Evolutionary conservation across 345 rosid species (phyloP).

Genomic region (Eutrema japonicum): DNA sequence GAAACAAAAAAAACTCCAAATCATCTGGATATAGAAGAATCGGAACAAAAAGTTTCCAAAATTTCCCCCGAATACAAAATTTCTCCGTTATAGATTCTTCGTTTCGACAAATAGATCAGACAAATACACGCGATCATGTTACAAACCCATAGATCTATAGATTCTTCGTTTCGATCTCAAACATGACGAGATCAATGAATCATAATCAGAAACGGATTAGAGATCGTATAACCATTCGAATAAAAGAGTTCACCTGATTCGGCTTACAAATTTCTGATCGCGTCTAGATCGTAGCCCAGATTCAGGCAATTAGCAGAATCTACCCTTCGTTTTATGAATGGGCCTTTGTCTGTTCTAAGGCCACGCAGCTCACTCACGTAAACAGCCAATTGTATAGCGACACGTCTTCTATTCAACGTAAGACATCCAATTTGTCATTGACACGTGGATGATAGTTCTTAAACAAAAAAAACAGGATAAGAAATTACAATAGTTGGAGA

Average conservation of each 20-base stretch:
- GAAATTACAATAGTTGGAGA: neutral
- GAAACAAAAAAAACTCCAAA: neutral
- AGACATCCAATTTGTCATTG: neutral
- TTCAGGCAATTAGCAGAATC: neutral
- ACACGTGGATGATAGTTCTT: neutral
- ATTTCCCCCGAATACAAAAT: neutral
- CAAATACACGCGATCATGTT: neutral
- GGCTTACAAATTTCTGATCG: slow-evolving; percentile 4
- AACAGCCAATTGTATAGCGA: neutral
- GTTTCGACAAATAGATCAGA: neutral
- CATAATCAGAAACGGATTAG: neutral
- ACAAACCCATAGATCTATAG: neutral
- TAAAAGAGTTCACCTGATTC: slow-evolving; percentile 9
- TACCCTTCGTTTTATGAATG: slow-evolving; percentile 11
- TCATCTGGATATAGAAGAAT: neutral
- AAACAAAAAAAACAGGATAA: neutral
- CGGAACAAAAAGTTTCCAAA: neutral
- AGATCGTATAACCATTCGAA: neutral
- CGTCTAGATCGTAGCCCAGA: neutral
- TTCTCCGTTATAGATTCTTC: no score
- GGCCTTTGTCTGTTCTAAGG: neutral
- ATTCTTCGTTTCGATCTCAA: slow-evolving; percentile 1
- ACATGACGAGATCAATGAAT: slow-evolving; percentile 2
- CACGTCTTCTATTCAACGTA: neutral
- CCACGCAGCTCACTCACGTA: slow-evolving; percentile 16